Evolutionary conservation across 495 filamentous ascomycete genomes (phyloP).

Genomic region (Trichoderma reesei): DNA sequence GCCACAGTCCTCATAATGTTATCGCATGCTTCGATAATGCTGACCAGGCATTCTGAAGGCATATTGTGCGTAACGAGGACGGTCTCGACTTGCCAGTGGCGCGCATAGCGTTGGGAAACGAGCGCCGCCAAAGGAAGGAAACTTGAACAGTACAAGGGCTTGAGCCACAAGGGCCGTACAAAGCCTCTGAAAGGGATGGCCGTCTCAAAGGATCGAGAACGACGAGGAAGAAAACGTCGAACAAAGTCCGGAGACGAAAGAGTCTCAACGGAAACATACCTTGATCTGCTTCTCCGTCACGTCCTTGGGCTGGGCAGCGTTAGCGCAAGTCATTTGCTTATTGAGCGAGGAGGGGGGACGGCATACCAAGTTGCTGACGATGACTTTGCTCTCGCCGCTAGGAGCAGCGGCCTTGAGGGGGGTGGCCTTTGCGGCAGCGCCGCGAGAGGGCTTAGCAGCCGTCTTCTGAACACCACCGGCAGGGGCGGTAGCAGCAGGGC

Average conservation of each 20-base stretch:
- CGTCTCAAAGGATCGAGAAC: constrained; percentile 16
- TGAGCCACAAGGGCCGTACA: background rate
- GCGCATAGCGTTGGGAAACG: background rate
- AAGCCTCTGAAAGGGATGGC: background rate
- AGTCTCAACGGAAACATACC: constrained; percentile 83
- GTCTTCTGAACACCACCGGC: constrained; percentile 78
- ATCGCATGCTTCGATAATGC: constrained; percentile 18
- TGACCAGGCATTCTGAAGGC: constrained; percentile 44
- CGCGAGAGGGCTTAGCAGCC: constrained; percentile 52
- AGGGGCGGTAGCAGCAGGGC: constrained; percentile 46
- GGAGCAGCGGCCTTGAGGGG: constrained; percentile 49
- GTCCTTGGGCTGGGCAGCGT: constrained; percentile 69
- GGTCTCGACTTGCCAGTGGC: constrained; percentile 35
- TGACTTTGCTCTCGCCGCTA: constrained; percentile 79
- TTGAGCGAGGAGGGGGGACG: background rate
- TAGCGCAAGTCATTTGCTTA: constrained; percentile 29
- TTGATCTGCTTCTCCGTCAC: constrained; percentile 92
- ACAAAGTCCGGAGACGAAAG: constrained; percentile 41
- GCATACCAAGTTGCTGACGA: constrained; percentile 94
- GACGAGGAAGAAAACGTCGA: constrained; percentile 40
- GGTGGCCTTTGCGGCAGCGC: constrained; percentile 46
- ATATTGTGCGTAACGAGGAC: constrained; percentile 31
- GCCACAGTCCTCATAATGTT: background rate
- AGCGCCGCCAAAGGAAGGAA: background rate
- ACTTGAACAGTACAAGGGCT: constrained; percentile 1